Conservation (phyloP, 179 eudicot genomes). For the Beta lomatogona region DNA sequence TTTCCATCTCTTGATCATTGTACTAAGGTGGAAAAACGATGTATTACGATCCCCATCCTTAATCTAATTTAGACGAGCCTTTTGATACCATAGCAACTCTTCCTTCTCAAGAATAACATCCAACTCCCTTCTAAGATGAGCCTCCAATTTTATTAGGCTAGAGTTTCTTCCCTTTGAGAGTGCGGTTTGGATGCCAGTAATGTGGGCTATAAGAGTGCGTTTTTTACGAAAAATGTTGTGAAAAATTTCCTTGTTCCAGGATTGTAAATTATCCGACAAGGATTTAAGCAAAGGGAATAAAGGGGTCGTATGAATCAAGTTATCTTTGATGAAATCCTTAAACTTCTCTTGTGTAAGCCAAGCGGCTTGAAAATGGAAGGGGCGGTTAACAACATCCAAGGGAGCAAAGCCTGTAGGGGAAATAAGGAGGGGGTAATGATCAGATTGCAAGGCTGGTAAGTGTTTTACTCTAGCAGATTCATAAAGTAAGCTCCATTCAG, state of each 20-base stretch:
- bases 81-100: too few relatives aligned
- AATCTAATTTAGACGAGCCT: too few relatives aligned
- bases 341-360: neutral
- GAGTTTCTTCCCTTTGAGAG: neutral
- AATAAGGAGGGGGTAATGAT: neutral
- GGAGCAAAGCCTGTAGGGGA: neutral
- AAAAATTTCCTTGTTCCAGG: neutral
- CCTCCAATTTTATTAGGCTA: neutral
- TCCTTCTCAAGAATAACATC: too few relatives aligned
- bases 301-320: neutral
- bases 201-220: neutral
- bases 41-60: too few relatives aligned
- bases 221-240: neutral
- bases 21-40: too few relatives aligned
- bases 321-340: neutral
- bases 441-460: neutral
- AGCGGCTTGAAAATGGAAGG: neutral
- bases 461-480: neutral
- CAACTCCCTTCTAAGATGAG: too few relatives aligned
- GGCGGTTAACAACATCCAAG: rapidly evolving
- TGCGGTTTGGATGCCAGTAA: neutral
- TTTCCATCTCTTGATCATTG: too few relatives aligned
- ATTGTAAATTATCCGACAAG: neutral
- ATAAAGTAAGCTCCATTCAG: neutral
- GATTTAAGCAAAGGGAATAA: neutral